Evolutionary conservation across 345 rosid genomes (phyloP).

Genomic region (Camelina laxa): DNA sequence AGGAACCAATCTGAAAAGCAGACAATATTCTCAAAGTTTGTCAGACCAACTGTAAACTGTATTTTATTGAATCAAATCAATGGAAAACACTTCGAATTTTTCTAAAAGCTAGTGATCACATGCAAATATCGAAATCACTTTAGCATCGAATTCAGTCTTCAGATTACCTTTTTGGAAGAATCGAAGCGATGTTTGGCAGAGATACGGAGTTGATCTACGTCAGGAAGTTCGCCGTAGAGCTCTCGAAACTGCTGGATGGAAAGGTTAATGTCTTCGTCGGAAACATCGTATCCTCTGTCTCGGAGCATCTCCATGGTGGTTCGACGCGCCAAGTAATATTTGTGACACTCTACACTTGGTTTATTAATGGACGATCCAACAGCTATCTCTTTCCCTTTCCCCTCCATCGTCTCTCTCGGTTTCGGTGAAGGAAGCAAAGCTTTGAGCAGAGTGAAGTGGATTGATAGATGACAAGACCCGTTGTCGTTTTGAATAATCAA

Average conservation of each 20-base stretch:
- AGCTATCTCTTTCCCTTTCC: conserved; percentile 39
- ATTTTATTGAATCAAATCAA: neutral
- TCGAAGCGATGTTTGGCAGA: conserved; percentile 57
- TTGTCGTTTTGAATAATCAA: neutral
- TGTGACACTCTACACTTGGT: conserved; percentile 66
- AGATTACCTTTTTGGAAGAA: conserved; percentile 61
- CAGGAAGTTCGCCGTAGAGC: conserved; percentile 53
- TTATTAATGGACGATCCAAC: conserved; percentile 46
- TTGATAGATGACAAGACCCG: neutral
- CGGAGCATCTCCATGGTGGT: conserved; percentile 81
- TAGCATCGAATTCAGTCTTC: neutral
- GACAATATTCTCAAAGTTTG: neutral
- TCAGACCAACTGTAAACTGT: neutral
- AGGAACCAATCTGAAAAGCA: neutral
- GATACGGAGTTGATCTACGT: conserved; percentile 63
- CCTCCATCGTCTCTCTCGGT: conserved; percentile 39
- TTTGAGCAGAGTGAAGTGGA: neutral
- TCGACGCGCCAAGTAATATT: conserved; percentile 68
- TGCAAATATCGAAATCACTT: conserved; percentile 14
- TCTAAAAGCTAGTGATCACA: conserved; percentile 33
- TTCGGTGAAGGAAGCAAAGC: neutral
- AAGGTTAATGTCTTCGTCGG: conserved; percentile 57
- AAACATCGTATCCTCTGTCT: conserved; percentile 75
- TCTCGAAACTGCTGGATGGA: conserved; percentile 62
- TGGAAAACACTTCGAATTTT: neutral